Base-by-base conservation (phyloP, 1,139 yeast genomes). In the Insectozyma bohioensis region DNA sequence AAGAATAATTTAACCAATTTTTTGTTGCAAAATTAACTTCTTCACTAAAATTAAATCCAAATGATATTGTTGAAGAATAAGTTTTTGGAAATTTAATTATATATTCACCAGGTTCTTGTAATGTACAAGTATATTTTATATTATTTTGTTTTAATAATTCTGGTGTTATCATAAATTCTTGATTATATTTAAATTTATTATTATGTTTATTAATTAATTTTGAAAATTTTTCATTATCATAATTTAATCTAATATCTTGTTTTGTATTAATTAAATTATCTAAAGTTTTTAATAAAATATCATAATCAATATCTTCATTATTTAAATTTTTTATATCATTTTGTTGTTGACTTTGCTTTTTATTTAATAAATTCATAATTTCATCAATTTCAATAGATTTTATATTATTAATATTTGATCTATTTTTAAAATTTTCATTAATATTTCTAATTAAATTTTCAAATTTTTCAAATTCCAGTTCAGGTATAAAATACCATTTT, bases 401-500 rank as follows among this genome's bases (percentile, higher is more conserved):
- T 4, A 43, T 37, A 32, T 51, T 53, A 42, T 60, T 60, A 12
- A 53, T 36, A 36, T 56, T 51, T 4, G 54, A 46, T 34, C 53
- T 40, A 23, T 51, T 45, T 21, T 43, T 41, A 5, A 35, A 30
- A 4, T 30, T 31, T 5, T 29, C 21, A 21, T 47, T 51, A 1
- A 53, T 39, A 21, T 57, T 56, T 20, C 27, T 29, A 1, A 63
- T 15, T 15, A 80, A 57, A 1, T 47, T 43, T 49, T 87, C 95
- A 51, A 81, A 85, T 40, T 72, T 72, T 6, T 63, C 75, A 32
- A 80, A 77, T 35, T 78, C 79, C 42, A 65, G 64, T n/a, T 85
- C 87, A 0, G 92, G 82, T 12, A 88, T 73, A 27, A 87, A 78
- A 47, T 82, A 85, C 95, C 95, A 85, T n/a, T 81, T 61, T 49